A percentile compares a stretch with the other conserved stretches of the same genome.
Evolutionary conservation across 2,329 filamentous ascomycete species (phyloP).

Genomic region (Colletotrichum costaricense): DNA sequence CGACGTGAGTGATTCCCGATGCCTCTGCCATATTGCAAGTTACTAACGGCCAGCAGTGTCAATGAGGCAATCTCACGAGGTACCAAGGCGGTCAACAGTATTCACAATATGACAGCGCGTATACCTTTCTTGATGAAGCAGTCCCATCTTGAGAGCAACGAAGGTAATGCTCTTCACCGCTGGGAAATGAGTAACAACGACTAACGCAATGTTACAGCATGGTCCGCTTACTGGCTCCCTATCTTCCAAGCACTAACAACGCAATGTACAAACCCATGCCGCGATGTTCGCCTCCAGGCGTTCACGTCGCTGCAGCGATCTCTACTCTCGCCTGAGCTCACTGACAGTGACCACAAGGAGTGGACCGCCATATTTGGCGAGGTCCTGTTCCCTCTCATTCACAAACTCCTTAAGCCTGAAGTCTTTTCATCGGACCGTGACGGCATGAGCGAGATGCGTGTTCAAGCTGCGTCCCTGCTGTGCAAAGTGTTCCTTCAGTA

Average conservation of each 20-base stretch:
- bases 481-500: constrained; percentile 98
- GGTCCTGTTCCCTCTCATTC: constrained; percentile 91
- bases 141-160: constrained; percentile 88
- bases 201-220: constrained; percentile 68
- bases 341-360: constrained; percentile 84
- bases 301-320: constrained; percentile 88
- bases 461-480: constrained; percentile 89
- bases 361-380: constrained; percentile 97
- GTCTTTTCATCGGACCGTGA: constrained; percentile 90
- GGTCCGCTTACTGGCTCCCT: constrained; percentile 97
- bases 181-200: not conserved
- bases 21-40: constrained; percentile 42
- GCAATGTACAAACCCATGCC: constrained; percentile 94
- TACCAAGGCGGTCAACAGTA: constrained; percentile 81
- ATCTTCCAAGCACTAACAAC: constrained; percentile 89
- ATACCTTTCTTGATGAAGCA: constrained; percentile 91
- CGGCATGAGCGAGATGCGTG: constrained; percentile 95
- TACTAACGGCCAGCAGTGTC: constrained; percentile 7
- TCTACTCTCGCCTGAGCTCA: constrained; percentile 85
- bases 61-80: constrained; percentile 79
- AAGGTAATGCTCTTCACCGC: constrained; percentile 65
- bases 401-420: constrained; percentile 90
- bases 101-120: constrained; percentile 83
- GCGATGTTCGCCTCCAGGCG: constrained; percentile 90
- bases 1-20: constrained; percentile 62